phyloP scores from a whole-genome alignment of 345 rosid species.

The Angophora floribunda region DNA sequence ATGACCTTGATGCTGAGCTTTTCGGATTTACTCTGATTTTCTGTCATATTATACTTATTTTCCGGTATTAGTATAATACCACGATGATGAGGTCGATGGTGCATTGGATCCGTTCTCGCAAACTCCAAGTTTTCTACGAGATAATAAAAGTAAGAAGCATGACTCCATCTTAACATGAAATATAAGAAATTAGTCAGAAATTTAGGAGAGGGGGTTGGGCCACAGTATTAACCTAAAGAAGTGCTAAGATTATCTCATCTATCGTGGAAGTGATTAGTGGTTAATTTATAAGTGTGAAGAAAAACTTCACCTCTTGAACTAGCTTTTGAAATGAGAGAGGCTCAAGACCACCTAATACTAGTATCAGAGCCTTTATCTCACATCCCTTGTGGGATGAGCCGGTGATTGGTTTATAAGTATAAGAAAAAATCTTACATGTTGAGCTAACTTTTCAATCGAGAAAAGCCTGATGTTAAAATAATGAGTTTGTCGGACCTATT shows the following conservation, averaged over 20 bases:
- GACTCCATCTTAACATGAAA: not conserved
- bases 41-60: not conserved
- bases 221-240: not conserved
- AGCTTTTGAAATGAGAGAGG: too few species aligned
- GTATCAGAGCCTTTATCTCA: too few species aligned
- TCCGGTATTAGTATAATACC: not conserved
- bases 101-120: not conserved
- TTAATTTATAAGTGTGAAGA: too few species aligned
- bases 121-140: not conserved
- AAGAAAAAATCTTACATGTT: too few species aligned
- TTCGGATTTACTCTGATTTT: not conserved
- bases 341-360: too few species aligned
- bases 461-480: not conserved
- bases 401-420: too few species aligned
- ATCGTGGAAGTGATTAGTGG: too few species aligned
- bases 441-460: too few species aligned
- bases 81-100: not conserved
- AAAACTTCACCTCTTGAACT: too few species aligned
- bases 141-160: not conserved
- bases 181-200: not conserved
- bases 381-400: too few species aligned
- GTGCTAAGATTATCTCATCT: too few species aligned
- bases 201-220: not conserved
- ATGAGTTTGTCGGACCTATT: not conserved
- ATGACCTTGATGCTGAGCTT: not conserved